phyloP scores from a whole-genome alignment of 2,329 filamentous ascomycete genomes.

The Penicillium sp. region DNA sequence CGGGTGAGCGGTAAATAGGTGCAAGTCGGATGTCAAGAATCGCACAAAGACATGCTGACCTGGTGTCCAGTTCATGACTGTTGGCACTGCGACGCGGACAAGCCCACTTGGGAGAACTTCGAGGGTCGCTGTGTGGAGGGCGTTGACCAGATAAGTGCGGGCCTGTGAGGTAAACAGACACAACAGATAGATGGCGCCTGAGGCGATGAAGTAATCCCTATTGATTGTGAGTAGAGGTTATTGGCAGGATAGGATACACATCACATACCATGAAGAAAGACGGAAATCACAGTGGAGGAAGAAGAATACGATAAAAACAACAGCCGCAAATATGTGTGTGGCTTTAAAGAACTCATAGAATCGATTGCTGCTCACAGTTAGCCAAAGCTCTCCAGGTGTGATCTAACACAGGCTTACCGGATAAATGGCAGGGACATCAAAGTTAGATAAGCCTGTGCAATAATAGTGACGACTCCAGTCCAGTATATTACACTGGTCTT shows the following conservation, averaged over 20 bases:
- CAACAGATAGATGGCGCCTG: conserved; percentile 51
- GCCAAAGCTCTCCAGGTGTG: neutral
- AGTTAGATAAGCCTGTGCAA: conserved; percentile 57
- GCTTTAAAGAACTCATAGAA: conserved; percentile 62
- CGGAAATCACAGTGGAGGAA: conserved; percentile 59
- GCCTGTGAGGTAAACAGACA: conserved; percentile 47
- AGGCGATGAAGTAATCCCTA: conserved; percentile 61
- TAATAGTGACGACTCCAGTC: conserved; percentile 56
- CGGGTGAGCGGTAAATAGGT: conserved; percentile 50
- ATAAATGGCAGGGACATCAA: conserved; percentile 54
- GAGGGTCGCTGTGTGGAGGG: conserved; percentile 46
- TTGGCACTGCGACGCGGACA: conserved; percentile 45
- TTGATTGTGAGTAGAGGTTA: neutral
- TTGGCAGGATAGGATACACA: neutral
- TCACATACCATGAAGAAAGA: conserved; percentile 51
- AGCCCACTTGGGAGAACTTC: conserved; percentile 41
- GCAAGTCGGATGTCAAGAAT: conserved; percentile 45
- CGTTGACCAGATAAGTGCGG: conserved; percentile 51
- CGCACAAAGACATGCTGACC: conserved; percentile 58
- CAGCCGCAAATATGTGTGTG: conserved; percentile 52
- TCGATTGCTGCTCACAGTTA: conserved; percentile 40
- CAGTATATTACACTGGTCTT: conserved; percentile 51
- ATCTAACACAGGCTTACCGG: conserved; percentile 38
- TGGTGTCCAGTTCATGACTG: conserved; percentile 48
- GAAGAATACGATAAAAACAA: conserved; percentile 57